Base-by-base conservation (phyloP, 768 basidiomycete species). In the Phylloporus sp. region DNA sequence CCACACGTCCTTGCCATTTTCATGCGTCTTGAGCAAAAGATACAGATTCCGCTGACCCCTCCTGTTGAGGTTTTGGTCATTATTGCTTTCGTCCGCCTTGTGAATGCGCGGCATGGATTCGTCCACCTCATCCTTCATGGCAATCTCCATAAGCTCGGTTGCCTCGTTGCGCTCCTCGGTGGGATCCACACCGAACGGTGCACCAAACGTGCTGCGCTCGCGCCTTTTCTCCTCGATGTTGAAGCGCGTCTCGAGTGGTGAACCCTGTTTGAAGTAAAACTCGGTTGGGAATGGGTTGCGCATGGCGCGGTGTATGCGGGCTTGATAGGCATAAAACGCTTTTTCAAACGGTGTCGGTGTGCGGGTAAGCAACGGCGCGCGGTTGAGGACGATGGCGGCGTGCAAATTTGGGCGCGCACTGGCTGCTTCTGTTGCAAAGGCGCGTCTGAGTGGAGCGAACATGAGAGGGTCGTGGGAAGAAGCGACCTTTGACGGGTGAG, bases 201-300 rank as follows among this genome's bases (percentile, higher is more conserved):
- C 72, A 0, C 93, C 92, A 68, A 92, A 97, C 1, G 87, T 84
- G 47, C 76, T 73, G 34, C 75, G 72, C 61, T 94, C 91, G 45
- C 88, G 80, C 53, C 77, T 73, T 41, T 81, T 79, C 62, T 94
- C 87, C 64, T 93, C 87, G 45, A 81, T 69, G 43, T 77, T 83
- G 70, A 92, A 95, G 34, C 88, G 80, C 13, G 84, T 82, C 67
- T 94, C 87, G 27, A 94, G 79, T 15, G 90, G 76, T 0, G 93
- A 89, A 9, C 94, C 94, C 45, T 85, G 85, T 71, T 93, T 93
- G 79, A 95, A 95, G 73, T 95, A 97, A 71, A 95, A 92, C 42
- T 93, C 85, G 52, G 81, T 76, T 16, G 94, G 90, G 67, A 92
- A 85, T 1, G 94, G 94, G 59, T 91, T 91, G 66, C 87, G 86